These are phyloP conservation scores for Backusella parvicylindrica DNA, from an alignment of 192 early-diverging fungal species.

Conservation along the genomic window DNA sequence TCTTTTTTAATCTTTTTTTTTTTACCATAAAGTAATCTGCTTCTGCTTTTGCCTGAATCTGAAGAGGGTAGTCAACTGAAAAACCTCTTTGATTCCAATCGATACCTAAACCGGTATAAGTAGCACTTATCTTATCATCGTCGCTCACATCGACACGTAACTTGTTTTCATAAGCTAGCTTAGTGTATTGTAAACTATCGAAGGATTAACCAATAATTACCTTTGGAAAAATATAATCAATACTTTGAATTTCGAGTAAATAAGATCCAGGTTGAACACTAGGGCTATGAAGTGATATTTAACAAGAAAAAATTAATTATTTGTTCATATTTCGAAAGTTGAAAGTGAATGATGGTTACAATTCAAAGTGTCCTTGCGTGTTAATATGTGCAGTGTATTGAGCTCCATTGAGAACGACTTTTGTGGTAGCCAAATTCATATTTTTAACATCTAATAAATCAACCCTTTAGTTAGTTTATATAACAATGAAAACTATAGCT, in stretches of 20 bases:
- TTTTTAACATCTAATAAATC: neutral
- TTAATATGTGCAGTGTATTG: slow-evolving; percentile 1
- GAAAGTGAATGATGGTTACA: neutral
- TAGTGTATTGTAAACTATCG: neutral
- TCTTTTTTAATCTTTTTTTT: neutral
- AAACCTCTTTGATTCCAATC: slow-evolving; percentile 49
- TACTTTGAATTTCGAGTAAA: slow-evolving; percentile 47
- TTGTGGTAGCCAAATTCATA: neutral
- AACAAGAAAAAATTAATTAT: neutral
- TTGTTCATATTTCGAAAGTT: too few species aligned
- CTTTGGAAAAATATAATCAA: slow-evolving; percentile 50
- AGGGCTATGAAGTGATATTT: slow-evolving; percentile 35
- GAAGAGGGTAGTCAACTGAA: slow-evolving; percentile 41
- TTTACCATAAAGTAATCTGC: slow-evolving; percentile 51
- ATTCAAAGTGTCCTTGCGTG: neutral
- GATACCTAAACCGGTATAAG: slow-evolving; percentile 37
- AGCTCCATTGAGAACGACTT: slow-evolving; percentile 6
- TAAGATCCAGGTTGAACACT: slow-evolving; percentile 48
- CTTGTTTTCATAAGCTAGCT: slow-evolving; percentile 20
- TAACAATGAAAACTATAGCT: too few species aligned
- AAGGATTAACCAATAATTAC: slow-evolving; percentile 19
- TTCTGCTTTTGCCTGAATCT: slow-evolving; percentile 36
- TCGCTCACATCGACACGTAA: slow-evolving; percentile 43
- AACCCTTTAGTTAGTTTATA: too few species aligned
- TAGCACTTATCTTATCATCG: slow-evolving; percentile 28